These are phyloP conservation scores for Ceratobasidium sp. DNA, from an alignment of 1,284 basidiomycete species.

Conservation along the genomic window DNA sequence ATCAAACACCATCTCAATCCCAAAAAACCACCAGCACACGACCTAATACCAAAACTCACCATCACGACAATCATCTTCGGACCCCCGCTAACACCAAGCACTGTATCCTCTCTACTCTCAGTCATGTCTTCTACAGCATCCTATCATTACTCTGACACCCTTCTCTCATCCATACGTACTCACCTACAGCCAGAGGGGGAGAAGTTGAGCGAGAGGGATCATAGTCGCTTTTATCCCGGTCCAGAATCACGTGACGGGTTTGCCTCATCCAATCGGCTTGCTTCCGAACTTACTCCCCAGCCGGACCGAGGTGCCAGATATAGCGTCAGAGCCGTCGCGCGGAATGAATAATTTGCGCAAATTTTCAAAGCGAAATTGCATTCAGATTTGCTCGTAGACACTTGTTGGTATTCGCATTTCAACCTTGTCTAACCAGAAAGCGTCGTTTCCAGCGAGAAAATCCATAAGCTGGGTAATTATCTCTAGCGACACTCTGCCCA, in stretches of 20 bases:
- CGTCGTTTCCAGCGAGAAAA: too few species aligned
- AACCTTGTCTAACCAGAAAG: too few species aligned
- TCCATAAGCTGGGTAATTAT: too few species aligned
- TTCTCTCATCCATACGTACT: not conserved
- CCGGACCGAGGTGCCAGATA: too few species aligned
- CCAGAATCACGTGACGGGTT: not conserved
- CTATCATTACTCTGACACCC: not conserved
- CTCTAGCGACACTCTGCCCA: too few species aligned
- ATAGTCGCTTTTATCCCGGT: slow-evolving; percentile 29
- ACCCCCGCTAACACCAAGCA: slow-evolving; percentile 21
- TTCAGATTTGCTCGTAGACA: too few species aligned
- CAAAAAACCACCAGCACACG: not conserved
- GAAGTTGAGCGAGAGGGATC: not conserved
- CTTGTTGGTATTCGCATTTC: too few species aligned
- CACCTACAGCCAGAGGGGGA: not conserved
- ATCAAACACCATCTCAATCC: too few species aligned
- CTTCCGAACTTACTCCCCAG: not conserved
- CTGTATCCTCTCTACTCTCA: not conserved
- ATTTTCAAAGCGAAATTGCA: too few species aligned
- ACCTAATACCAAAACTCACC: slow-evolving; percentile 57
- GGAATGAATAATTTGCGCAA: too few species aligned
- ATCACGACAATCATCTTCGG: slow-evolving; percentile 67
- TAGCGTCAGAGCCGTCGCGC: too few species aligned
- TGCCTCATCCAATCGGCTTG: slow-evolving; percentile 7
- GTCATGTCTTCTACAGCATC: slow-evolving; percentile 1